Conservation (phyloP, 495 filamentous ascomycete species). For the Aspergillus bridgeri region DNA sequence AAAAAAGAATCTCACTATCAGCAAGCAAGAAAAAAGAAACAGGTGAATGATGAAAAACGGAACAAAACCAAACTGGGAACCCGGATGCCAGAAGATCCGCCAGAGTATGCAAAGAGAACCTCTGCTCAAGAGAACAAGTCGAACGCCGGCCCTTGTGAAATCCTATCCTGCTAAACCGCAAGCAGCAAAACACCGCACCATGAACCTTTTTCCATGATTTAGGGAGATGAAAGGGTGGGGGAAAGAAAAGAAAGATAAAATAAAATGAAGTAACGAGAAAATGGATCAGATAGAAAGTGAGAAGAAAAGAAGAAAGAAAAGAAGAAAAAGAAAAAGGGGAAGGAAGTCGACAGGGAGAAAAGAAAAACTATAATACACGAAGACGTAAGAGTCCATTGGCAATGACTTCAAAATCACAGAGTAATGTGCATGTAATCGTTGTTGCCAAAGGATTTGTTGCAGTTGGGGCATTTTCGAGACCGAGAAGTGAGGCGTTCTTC, state of each 20-base stretch:
- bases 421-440: slow-evolving; percentile 76
- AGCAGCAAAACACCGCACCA: slow-evolving; percentile 41
- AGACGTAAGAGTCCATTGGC: slow-evolving; percentile 15
- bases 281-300: slow-evolving; percentile 13
- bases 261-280: slow-evolving; percentile 13
- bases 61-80: slow-evolving; percentile 15
- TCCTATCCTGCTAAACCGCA: slow-evolving; percentile 37
- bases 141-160: slow-evolving; percentile 37
- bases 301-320: slow-evolving; percentile 14
- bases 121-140: slow-evolving; percentile 20
- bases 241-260: slow-evolving; percentile 10
- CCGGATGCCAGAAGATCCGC: slow-evolving; percentile 21
- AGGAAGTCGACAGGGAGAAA: slow-evolving; percentile 8
- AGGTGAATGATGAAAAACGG: slow-evolving; percentile 16
- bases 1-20: slow-evolving; percentile 12
- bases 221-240: slow-evolving; percentile 11
- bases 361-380: slow-evolving; percentile 41
- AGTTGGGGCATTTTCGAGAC: slow-evolving; percentile 91
- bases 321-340: slow-evolving; percentile 12
- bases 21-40: slow-evolving; percentile 8
- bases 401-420: slow-evolving; percentile 33
- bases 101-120: slow-evolving; percentile 22
- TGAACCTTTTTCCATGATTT: slow-evolving; percentile 35
- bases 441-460: slow-evolving; percentile 82
- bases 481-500: slow-evolving; percentile 82